Evolutionary conservation across 179 eudicot species (phyloP).

Genomic region (Spergularia azorica): DNA sequence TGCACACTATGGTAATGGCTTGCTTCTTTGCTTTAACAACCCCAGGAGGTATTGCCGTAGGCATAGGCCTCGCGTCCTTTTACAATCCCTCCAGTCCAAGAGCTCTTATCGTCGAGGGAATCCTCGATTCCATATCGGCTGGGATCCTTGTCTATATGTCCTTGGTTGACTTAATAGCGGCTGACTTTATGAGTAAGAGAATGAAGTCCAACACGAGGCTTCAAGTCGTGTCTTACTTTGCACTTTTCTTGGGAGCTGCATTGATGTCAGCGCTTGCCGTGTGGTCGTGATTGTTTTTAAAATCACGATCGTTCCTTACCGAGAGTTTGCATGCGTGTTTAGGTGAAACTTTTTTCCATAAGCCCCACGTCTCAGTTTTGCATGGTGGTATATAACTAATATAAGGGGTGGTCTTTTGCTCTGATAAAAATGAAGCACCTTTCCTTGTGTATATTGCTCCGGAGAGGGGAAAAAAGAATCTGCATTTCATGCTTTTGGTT

Average conservation of each 20-base stretch:
- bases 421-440: neutral
- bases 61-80: constrained; percentile 53
- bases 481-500: neutral
- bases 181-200: constrained; percentile 83
- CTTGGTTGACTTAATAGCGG: constrained; percentile 82
- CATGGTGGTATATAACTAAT: neutral
- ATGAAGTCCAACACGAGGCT: constrained; percentile 77
- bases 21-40: constrained; percentile 81
- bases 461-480: neutral
- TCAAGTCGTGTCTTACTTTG: constrained; percentile 65
- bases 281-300: constrained; percentile 54
- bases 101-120: constrained; percentile 73
- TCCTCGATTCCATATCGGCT: constrained; percentile 72
- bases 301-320: neutral
- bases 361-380: neutral
- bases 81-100: constrained; percentile 69
- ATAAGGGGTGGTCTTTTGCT: neutral
- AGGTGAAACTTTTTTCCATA: neutral
- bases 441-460: constrained; percentile 8
- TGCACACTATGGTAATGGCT: constrained; percentile 64
- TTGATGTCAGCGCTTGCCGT: constrained; percentile 74
- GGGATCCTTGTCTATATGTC: constrained; percentile 92
- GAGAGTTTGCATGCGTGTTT: neutral
- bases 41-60: constrained; percentile 65
- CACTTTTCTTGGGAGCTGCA: constrained; percentile 75